These are phyloP conservation scores for Tylopilus subfusipes DNA, from an alignment of 768 basidiomycete species.

Conservation along the genomic window DNA sequence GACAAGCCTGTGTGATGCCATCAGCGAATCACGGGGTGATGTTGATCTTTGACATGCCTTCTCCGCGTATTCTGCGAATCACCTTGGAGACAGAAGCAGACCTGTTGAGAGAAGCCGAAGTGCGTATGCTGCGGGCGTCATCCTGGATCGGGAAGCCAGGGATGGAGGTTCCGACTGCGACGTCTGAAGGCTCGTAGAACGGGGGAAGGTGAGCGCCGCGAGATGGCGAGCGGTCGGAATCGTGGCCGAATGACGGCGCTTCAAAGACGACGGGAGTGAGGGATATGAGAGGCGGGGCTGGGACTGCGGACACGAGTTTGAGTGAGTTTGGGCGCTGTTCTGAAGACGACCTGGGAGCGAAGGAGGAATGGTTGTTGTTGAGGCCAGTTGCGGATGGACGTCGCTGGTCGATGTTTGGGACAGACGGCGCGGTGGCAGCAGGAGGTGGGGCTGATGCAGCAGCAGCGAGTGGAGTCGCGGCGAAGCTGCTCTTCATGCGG, in stretches of 20 bases:
- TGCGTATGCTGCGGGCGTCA: slow-evolving; percentile 84
- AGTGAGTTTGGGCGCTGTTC: slow-evolving; percentile 61
- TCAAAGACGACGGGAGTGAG: slow-evolving; percentile 83
- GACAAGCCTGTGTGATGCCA: slow-evolving; percentile 58
- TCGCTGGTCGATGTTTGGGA: slow-evolving; percentile 44
- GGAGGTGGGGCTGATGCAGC: slow-evolving; percentile 41
- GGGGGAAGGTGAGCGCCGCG: slow-evolving; percentile 50
- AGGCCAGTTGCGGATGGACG: slow-evolving; percentile 52
- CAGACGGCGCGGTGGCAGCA: slow-evolving; percentile 14
- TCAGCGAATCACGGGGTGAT: slow-evolving; percentile 7
- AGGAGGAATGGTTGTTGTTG: slow-evolving; percentile 44
- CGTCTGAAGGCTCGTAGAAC: slow-evolving; percentile 48
- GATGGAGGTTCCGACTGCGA: slow-evolving; percentile 67
- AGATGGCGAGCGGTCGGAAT: slow-evolving; percentile 58
- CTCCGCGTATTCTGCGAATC: slow-evolving; percentile 84
- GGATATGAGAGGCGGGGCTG: slow-evolving; percentile 81
- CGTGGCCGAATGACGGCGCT: slow-evolving; percentile 62
- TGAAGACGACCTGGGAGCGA: slow-evolving; percentile 44
- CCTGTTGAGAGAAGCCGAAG: slow-evolving; percentile 63
- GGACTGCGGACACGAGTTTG: slow-evolving; percentile 45
- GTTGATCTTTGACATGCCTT: slow-evolving; percentile 49
- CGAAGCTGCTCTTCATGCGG: slow-evolving; percentile 75
- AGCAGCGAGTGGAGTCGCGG: slow-evolving; percentile 61
- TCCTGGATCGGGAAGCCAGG: slow-evolving; percentile 93
- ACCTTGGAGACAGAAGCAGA: slow-evolving; percentile 88